These are phyloP conservation scores for Fraxinus nigra DNA, from an alignment of 305 asterid species.

Conservation along the genomic window DNA sequence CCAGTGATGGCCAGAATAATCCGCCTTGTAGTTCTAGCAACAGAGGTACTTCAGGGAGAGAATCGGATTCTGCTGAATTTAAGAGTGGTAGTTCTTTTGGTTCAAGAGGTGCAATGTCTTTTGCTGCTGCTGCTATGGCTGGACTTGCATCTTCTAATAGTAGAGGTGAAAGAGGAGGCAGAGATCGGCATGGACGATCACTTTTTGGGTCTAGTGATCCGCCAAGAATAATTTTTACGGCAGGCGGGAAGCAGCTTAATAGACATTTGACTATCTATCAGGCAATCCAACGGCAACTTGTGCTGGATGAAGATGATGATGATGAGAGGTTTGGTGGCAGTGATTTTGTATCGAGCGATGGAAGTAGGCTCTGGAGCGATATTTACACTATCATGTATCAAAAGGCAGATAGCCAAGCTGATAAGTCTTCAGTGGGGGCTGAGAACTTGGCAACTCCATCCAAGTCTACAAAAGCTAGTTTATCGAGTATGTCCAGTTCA, in stretches of 20 bases:
- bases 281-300: constrained; percentile 92
- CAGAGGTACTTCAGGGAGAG: constrained; percentile 51
- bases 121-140: constrained; percentile 99
- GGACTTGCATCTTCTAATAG: constrained; percentile 81
- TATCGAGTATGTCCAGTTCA: constrained; percentile 40
- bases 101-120: constrained; percentile 98
- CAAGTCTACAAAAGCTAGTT: constrained; percentile 56
- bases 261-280: constrained; percentile 80
- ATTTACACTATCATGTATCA: constrained; percentile 90
- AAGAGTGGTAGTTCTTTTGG: constrained; percentile 74
- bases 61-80: constrained; percentile 61
- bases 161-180: constrained; percentile 77
- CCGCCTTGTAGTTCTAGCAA: constrained; percentile 77
- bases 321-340: constrained; percentile 71
- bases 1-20: constrained; percentile 59
- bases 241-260: constrained; percentile 85
- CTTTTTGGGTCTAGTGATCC: constrained; percentile 58
- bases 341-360: constrained; percentile 83
- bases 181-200: constrained; percentile 69
- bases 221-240: constrained; percentile 67
- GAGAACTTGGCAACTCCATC: constrained; percentile 52
- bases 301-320: constrained; percentile 66
- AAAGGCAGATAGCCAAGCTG: constrained; percentile 67
- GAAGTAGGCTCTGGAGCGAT: constrained; percentile 85
- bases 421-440: constrained; percentile 51